Base-by-base conservation (phyloP, 1,284 basidiomycete species). In the Ceratobasidium sp. region DNA sequence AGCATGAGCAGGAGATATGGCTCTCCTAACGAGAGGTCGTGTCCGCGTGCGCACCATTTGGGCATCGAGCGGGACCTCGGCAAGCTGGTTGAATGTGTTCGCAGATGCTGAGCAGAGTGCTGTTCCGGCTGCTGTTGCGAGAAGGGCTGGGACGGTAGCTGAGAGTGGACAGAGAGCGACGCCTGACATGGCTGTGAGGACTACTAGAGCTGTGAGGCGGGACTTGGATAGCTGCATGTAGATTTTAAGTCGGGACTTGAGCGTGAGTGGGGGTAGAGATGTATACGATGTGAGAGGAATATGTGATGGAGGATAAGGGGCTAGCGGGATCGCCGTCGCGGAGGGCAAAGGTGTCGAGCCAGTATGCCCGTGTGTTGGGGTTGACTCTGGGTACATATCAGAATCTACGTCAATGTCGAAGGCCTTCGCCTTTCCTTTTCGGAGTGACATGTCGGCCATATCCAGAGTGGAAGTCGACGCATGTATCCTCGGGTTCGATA, bases 31-130 rank as follows among this genome's bases (percentile, higher is more conserved):
- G n/a, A 99, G 89, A 0, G 97, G 97, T 31, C 98, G 86, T 60
- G 88, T 91, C 19, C 97, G 89, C 0, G 98, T 99, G 48, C 98
- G 90, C 0, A 91, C 88, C 91, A 99, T 99, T 82, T 99, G 98
- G 0, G 98, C 96, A 81, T 99, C 98, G 77, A 97, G 94, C 0
- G 98, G 98, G 2, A 94, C 88, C 83, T 99, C 98, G 80, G 97
- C 91, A 2, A 99, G 85, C 82, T 99, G 96, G 83, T 99, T 99
- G 78, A 98, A 87, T 0, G 97, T 89, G 81, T 99, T 99, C 29
- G 98, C 98, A 0, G 96, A 94, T 0, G 96, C 94, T 4, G 93
- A 94, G 81, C 96, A 98, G 47, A 99, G 87, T 0, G 92, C 90
- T 0, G 97, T 99, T 48, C 98, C 98, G 36, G 92, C 82, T 0